Evolutionary conservation across 169 alveolate species (phyloP).

Genomic region (Plasmodium reichenowi): DNA sequence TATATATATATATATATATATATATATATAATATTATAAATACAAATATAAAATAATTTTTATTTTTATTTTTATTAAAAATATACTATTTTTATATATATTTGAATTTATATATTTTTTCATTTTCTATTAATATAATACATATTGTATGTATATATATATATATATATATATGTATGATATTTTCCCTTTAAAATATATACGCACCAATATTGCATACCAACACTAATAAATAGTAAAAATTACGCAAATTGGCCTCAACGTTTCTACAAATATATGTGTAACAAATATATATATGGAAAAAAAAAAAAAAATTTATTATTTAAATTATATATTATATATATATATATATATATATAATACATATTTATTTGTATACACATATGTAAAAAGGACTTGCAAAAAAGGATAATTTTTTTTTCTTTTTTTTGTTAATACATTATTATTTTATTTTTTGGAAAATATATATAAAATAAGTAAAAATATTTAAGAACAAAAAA

Average conservation of each 20-base stretch:
- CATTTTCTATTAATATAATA: neutral
- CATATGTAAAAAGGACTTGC: too few relatives aligned
- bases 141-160: neutral
- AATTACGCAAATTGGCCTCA: too few relatives aligned
- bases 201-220: neutral
- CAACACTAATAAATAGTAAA: too few relatives aligned
- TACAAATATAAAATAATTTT: too few relatives aligned
- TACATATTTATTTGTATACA: too few relatives aligned
- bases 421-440: constrained; percentile 1
- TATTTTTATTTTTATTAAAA: too few relatives aligned
- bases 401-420: constrained; percentile 3
- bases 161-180: neutral
- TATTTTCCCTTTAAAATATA: neutral
- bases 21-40: neutral
- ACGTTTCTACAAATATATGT: too few relatives aligned
- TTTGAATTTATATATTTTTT: neutral
- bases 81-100: too few relatives aligned
- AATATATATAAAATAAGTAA: constrained; percentile 5
- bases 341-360: too few relatives aligned
- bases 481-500: constrained; percentile 6
- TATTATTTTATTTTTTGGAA: constrained; percentile 7
- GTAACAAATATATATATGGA: too few relatives aligned
- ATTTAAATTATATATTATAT: too few relatives aligned
- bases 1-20: constrained; percentile 1
- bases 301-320: too few relatives aligned